Percentiles rank a stretch among this genome's conserved stretches.
These are phyloP conservation scores for Meyerozyma sp. DNA, from an alignment of 1,139 yeast species.

Conservation along the genomic window DNA sequence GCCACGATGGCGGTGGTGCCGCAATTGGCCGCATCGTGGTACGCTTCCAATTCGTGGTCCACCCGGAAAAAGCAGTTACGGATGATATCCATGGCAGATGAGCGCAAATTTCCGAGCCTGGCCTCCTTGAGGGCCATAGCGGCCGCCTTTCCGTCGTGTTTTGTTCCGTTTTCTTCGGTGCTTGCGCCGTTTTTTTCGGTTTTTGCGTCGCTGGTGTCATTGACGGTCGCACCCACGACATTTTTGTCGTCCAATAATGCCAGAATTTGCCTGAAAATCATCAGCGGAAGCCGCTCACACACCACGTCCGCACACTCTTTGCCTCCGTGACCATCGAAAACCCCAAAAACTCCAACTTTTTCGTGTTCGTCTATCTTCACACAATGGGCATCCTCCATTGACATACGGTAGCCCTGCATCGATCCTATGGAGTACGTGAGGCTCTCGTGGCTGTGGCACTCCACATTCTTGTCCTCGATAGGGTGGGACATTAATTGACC, in stretches of 20 bases:
- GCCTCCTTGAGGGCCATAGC: not conserved
- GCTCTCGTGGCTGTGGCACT: constrained; percentile 34
- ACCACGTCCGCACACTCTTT: constrained; percentile 53
- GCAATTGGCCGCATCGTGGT: constrained; percentile 40
- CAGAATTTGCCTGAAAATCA: constrained; percentile 23
- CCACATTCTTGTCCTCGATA: constrained; percentile 60
- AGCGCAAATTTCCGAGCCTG: constrained; percentile 1
- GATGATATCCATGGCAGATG: constrained; percentile 23
- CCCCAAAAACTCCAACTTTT: constrained; percentile 57
- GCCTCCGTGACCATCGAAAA: constrained; percentile 83
- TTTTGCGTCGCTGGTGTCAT: constrained; percentile 2
- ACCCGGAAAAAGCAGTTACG: constrained; percentile 53
- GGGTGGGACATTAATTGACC: constrained; percentile 78
- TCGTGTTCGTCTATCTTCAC: constrained; percentile 38
- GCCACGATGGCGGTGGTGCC: constrained; percentile 69
- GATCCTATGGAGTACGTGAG: constrained; percentile 63
- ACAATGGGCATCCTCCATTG: constrained; percentile 76
- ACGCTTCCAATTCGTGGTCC: constrained; percentile 48
- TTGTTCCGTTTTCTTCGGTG: too few species aligned
- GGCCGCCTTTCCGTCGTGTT: too few species aligned
- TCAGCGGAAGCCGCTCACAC: constrained; percentile 36
- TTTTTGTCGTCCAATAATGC: constrained; percentile 5
- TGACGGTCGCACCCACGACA: not conserved
- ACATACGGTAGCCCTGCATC: constrained; percentile 73
- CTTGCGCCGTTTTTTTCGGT: not conserved